Evolutionary conservation across 768 basidiomycete genomes (phyloP), one percentile per base, ranked within the genome.

Genomic region (Termitomyces sp.): DNA sequence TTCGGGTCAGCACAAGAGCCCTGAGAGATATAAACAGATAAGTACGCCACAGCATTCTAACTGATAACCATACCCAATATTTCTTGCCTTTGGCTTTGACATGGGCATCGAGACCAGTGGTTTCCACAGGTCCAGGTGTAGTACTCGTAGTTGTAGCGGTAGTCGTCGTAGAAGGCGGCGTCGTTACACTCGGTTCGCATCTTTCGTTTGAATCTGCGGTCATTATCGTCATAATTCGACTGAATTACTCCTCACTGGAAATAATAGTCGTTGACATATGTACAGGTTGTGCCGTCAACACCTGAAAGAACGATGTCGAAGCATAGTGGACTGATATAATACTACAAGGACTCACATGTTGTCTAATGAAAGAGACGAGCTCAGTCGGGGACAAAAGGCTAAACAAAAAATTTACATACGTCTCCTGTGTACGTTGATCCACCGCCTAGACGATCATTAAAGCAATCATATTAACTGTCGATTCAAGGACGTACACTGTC

Each of bases 51-150:
- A 29, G 5, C 13, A 8, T 20, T 39, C 7, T 7, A 14, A 8
- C 5, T 4, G 2, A 39, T 20, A 1, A n/a, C 16, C 10, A 32
- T 27, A 52, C 51, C 51, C 51, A 52, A 20, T 52, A 52, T 41
- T 52, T 52, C 37, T 52, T 52, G 51, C 51, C 51, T 39, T 52
- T 52, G 12, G 37, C 36, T 27, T 52, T 39, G 18, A 52, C 41
- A 20, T 1, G 51, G 18, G 37, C 51, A 41, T 52, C 37, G 6
- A 52, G 51, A 27, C 51, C 51, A 18, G 26, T 14, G 5, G 37
- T 51, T 27, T 8, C 37, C 50, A 2, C 2, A 18, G 50, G 50
- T 20, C 37, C 50, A 52, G 37, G 26, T 20, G 36, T 24, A 24
- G 32, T 52, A 27, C 36, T 51, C 5, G 50, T 39, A 26, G 49